phyloP scores from a whole-genome alignment of 2,329 filamentous ascomycete genomes.

The Penicillium expansum region DNA sequence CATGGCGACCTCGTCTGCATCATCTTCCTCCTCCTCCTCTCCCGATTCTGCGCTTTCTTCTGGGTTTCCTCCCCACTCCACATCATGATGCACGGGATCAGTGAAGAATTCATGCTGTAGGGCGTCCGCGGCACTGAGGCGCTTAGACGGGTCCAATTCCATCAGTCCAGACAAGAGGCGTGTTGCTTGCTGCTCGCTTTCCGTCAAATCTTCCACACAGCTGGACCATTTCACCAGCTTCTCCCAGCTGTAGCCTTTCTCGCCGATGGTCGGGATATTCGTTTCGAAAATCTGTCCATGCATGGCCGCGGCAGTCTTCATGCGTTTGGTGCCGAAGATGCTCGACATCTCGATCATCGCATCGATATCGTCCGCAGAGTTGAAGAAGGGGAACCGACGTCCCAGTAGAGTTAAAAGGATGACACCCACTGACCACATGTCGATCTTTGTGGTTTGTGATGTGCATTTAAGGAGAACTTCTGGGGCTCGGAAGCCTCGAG shows the following conservation, averaged over 20 bases:
- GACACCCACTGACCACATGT: slow-evolving; percentile 97
- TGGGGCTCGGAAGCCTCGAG: slow-evolving; percentile 89
- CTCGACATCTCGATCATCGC: slow-evolving; percentile 96
- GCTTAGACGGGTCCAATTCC: slow-evolving; percentile 44
- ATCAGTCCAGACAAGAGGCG: slow-evolving; percentile 43
- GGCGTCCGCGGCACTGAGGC: slow-evolving; percentile 45
- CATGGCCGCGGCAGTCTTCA: slow-evolving; percentile 76
- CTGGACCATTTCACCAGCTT: slow-evolving; percentile 97
- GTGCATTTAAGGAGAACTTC: slow-evolving; percentile 98
- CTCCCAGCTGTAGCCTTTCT: slow-evolving; percentile 80
- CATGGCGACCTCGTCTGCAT: slow-evolving; percentile 42
- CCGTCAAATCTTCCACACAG: slow-evolving; percentile 62
- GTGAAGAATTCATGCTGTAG: slow-evolving; percentile 47
- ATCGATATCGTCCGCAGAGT: slow-evolving; percentile 96
- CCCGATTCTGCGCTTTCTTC: slow-evolving; percentile 37
- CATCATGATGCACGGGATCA: slow-evolving; percentile 40
- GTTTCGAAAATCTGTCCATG: slow-evolving; percentile 93
- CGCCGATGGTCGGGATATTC: slow-evolving; percentile 84
- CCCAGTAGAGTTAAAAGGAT: slow-evolving; percentile 93
- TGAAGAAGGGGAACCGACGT: slow-evolving; percentile 95
- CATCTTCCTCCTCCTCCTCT: slow-evolving; percentile 34
- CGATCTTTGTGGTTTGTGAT: slow-evolving; percentile 87
- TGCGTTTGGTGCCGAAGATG: slow-evolving; percentile 81
- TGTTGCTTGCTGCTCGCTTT: slow-evolving; percentile 48
- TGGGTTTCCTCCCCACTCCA: slow-evolving; percentile 41